phyloP scores from a whole-genome alignment of 768 basidiomycete species.

The Scleroderma bovista region DNA sequence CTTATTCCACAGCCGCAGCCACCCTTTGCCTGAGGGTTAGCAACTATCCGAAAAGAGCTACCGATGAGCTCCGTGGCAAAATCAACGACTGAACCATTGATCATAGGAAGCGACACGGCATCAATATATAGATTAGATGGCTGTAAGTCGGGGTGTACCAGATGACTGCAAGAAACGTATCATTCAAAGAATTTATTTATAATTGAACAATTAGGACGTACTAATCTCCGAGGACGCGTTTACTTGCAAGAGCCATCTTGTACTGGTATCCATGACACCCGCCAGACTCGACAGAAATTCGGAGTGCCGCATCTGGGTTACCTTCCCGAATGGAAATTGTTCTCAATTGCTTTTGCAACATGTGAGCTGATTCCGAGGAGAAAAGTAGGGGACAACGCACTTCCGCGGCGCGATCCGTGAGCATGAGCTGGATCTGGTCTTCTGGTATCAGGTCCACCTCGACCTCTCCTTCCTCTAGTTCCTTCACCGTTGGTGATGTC shows the following conservation, averaged over 20 bases:
- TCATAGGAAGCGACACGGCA: constrained; percentile 72
- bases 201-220: constrained; percentile 35
- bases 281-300: constrained; percentile 86
- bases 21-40: constrained; percentile 89
- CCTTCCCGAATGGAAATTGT: constrained; percentile 62
- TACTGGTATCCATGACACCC: constrained; percentile 99
- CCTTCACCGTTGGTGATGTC: constrained; percentile 44
- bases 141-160: constrained; percentile 63
- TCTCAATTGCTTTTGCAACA: constrained; percentile 66
- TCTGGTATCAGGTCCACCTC: constrained; percentile 54
- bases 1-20: constrained; percentile 96
- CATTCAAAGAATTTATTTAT: no score
- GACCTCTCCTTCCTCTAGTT: constrained; percentile 56
- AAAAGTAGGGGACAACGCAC: constrained; percentile 32
- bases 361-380: neutral
- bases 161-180: constrained; percentile 41
- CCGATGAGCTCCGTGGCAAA: constrained; percentile 95
- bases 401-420: constrained; percentile 76
- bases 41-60: constrained; percentile 73
- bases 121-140: constrained; percentile 82
- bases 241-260: constrained; percentile 75
- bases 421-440: constrained; percentile 47
- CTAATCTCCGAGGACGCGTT: constrained; percentile 75
- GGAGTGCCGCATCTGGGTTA: constrained; percentile 59
- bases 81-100: constrained; percentile 88